Conservation (phyloP, 139 green algal genomes). For the Picochlorum sp. region DNA sequence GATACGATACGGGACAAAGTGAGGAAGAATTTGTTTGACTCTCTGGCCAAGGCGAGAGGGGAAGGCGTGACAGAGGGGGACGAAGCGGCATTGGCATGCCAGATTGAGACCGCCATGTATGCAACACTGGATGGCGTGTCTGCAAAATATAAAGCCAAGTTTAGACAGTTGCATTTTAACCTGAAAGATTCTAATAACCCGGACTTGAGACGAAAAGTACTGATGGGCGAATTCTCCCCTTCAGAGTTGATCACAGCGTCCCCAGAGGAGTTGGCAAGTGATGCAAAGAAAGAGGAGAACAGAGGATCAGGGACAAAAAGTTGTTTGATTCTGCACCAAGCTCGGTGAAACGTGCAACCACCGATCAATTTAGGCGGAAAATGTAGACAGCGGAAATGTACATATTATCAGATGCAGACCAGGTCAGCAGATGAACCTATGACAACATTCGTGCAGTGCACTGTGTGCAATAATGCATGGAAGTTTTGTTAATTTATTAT, state of each 20-base stretch:
- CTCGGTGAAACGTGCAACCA: constrained; percentile 54
- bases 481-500: constrained; percentile 75
- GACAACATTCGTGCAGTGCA: constrained; percentile 76
- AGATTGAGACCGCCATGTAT: constrained; percentile 23
- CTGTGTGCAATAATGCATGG: constrained; percentile 81
- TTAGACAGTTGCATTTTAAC: constrained; percentile 88
- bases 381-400: constrained; percentile 80
- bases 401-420: constrained; percentile 77
- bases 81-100: constrained; percentile 3
- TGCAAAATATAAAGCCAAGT: constrained; percentile 85
- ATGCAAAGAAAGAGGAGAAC: constrained; percentile 68
- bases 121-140: constrained; percentile 37
- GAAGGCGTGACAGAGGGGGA: constrained; percentile 7
- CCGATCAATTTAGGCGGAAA: constrained; percentile 91
- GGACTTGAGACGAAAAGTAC: constrained; percentile 51
- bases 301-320: constrained; percentile 71
- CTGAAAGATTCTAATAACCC: constrained; percentile 88
- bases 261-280: constrained; percentile 84
- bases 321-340: constrained; percentile 54
- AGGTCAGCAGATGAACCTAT: constrained; percentile 62
- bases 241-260: constrained; percentile 58
- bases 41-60: constrained; percentile 21
- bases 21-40: constrained; percentile 35
- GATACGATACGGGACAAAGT: constrained; percentile 52
- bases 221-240: constrained; percentile 32